These are phyloP conservation scores for Cercospora sp. DNA, from an alignment of 2,329 filamentous ascomycete species.

Conservation along the genomic window DNA sequence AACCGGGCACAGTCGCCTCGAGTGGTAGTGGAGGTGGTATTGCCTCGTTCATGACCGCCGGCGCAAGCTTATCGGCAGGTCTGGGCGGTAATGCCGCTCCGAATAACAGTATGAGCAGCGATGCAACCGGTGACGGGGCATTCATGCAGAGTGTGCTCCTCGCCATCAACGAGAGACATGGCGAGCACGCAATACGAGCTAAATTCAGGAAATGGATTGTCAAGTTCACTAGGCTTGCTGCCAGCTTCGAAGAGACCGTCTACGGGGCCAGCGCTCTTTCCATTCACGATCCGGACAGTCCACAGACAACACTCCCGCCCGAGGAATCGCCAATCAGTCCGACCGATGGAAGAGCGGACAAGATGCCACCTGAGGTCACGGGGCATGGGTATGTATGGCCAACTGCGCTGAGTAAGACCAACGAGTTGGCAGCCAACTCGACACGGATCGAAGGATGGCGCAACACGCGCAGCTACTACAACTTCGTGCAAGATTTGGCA, in stretches of 20 bases:
- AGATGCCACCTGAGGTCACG: conserved; percentile 34
- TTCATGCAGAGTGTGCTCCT: conserved; percentile 87
- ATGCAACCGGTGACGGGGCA: conserved; percentile 79
- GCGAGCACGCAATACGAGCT: conserved; percentile 83
- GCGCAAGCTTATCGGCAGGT: conserved; percentile 41
- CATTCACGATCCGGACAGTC: conserved; percentile 54
- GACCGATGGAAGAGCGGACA: conserved; percentile 12
- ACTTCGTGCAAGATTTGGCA: conserved; percentile 65
- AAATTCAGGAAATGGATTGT: conserved; percentile 96
- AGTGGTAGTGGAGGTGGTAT: conserved; percentile 31
- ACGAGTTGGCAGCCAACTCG: conserved; percentile 87
- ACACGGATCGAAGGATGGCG: conserved; percentile 96
- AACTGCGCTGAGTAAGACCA: conserved; percentile 75
- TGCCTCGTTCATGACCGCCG: conserved; percentile 33
- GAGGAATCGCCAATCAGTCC: conserved; percentile 22
- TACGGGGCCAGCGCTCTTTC: conserved; percentile 90
- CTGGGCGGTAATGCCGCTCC: conserved; percentile 33
- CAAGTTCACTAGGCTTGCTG: conserved; percentile 87
- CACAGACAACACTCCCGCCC: conserved; percentile 16
- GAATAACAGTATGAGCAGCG: conserved; percentile 44
- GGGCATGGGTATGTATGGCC: conserved; percentile 96
- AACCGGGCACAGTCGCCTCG: conserved; percentile 30
- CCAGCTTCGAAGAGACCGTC: conserved; percentile 92
- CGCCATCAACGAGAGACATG: conserved; percentile 81
- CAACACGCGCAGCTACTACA: conserved; percentile 92